phyloP scores from a whole-genome alignment of 2,329 filamentous ascomycete species.

The Orbilia oligospora region DNA sequence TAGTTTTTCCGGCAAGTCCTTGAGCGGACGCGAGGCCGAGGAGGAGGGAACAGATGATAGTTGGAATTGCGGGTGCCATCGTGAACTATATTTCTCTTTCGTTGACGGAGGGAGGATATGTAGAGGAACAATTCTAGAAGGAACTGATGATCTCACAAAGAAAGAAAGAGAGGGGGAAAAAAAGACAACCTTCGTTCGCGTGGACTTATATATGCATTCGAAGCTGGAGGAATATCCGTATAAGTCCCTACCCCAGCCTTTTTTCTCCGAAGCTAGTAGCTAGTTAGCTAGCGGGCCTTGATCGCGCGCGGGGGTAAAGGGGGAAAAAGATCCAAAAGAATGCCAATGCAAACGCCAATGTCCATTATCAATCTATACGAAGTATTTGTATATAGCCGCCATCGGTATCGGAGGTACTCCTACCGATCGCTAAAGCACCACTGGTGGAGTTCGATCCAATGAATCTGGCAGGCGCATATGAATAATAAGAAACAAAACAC shows the following conservation, averaged over 20 bases:
- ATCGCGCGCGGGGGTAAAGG: too few species aligned
- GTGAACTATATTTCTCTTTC: background rate
- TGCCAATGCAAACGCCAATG: conserved; percentile 40
- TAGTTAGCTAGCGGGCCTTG: background rate
- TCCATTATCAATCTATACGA: conserved; percentile 46
- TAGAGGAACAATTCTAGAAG: conserved; percentile 30
- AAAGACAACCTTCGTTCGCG: conserved; percentile 7
- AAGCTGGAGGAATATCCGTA: background rate
- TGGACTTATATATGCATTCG: conserved; percentile 45
- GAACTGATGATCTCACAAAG: conserved; percentile 25
- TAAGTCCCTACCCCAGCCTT: background rate
- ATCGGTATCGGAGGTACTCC: conserved; percentile 50
- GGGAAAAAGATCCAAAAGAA: background rate
- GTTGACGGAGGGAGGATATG: background rate
- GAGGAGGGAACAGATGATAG: conserved; percentile 61
- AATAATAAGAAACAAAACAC: background rate
- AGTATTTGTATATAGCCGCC: conserved; percentile 48
- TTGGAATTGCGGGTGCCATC: conserved; percentile 44
- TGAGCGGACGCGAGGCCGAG: conserved; percentile 66
- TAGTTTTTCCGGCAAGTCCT: conserved; percentile 67
- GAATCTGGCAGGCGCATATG: too few species aligned
- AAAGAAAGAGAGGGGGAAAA: conserved; percentile 1
- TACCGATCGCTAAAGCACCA: conserved; percentile 43
- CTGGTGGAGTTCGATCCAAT: too few species aligned
- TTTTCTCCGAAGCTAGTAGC: conserved; percentile 1